Evolutionary conservation across 208 protist species (phyloP).

Genomic region (Vickermania ingenoplastis): DNA sequence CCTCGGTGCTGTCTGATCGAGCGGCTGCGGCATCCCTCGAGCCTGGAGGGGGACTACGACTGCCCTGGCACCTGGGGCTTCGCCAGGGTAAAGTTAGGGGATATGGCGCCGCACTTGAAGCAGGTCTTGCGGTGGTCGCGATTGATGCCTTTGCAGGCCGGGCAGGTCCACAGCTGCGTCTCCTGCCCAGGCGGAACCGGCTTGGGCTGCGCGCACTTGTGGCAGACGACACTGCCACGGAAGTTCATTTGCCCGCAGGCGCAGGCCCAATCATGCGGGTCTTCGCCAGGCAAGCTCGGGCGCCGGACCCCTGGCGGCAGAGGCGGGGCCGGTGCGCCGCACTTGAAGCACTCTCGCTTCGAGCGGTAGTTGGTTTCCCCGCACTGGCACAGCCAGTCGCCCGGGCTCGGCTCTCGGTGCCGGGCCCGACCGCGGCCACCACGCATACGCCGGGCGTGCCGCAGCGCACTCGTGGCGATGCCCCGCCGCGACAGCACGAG

Average conservation of each 20-base stretch:
- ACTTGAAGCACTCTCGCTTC: constrained; percentile 89
- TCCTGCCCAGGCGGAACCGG: constrained; percentile 72
- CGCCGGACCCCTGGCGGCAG: constrained; percentile 78
- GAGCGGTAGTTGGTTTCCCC: constrained; percentile 78
- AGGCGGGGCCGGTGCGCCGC: constrained; percentile 73
- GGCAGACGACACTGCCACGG: constrained; percentile 66
- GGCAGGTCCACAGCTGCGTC: constrained; percentile 76
- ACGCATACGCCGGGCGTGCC: constrained; percentile 44
- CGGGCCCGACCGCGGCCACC: constrained; percentile 16
- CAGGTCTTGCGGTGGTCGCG: constrained; percentile 72
- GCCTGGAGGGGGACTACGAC: neutral
- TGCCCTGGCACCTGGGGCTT: neutral
- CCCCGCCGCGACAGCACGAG: neutral
- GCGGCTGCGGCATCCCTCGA: constrained; percentile 4
- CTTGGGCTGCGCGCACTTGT: constrained; percentile 83
- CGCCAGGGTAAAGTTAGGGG: constrained; percentile 21
- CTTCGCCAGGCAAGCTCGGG: constrained; percentile 76
- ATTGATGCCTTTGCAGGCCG: constrained; percentile 74
- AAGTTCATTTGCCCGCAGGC: constrained; percentile 90
- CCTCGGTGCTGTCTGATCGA: neutral
- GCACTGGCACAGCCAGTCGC: constrained; percentile 86
- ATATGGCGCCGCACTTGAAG: constrained; percentile 71
- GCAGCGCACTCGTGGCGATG: constrained; percentile 3
- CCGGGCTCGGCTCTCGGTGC: constrained; percentile 62
- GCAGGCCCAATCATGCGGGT: constrained; percentile 86